phyloP scores from a whole-genome alignment of 768 basidiomycete species.

The Pholiota microspora region DNA sequence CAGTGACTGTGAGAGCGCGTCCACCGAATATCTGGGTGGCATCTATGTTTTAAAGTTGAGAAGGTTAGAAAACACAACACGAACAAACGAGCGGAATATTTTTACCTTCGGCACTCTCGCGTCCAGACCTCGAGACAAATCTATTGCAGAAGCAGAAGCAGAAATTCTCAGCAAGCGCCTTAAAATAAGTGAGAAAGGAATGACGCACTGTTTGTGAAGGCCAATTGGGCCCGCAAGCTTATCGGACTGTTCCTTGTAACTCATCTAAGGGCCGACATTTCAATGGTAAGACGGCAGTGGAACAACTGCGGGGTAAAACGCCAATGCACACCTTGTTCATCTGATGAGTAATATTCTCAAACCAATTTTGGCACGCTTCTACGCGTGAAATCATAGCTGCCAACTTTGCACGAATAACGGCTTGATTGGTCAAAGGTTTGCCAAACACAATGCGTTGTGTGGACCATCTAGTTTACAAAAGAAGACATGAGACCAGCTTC shows the following conservation, averaged over 20 bases:
- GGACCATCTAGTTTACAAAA: constrained; percentile 60
- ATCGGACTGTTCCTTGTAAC: constrained; percentile 78
- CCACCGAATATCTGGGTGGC: constrained; percentile 89
- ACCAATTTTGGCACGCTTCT: constrained; percentile 84
- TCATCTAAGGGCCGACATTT: constrained; percentile 54
- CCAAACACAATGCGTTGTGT: constrained; percentile 89
- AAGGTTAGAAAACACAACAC: neutral
- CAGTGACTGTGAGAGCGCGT: constrained; percentile 79
- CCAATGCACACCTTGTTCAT: constrained; percentile 71
- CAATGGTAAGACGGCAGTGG: neutral
- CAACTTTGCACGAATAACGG: constrained; percentile 87
- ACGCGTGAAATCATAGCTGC: constrained; percentile 88
- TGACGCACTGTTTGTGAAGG: constrained; percentile 78
- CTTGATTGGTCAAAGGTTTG: constrained; percentile 76
- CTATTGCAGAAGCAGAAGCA: constrained; percentile 30
- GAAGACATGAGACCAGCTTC: neutral
- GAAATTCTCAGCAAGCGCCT: constrained; percentile 3
- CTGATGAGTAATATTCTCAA: constrained; percentile 86
- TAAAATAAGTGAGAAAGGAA: constrained; percentile 8
- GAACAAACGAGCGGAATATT: constrained; percentile 28
- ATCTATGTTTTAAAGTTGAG: constrained; percentile 38
- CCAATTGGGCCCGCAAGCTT: constrained; percentile 89
- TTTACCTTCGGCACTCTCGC: constrained; percentile 68
- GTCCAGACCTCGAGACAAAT: constrained; percentile 63
- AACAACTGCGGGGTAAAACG: neutral